These are phyloP conservation scores for Babesia bovis DNA, from an alignment of 169 alveolate species.

Conservation along the genomic window DNA sequence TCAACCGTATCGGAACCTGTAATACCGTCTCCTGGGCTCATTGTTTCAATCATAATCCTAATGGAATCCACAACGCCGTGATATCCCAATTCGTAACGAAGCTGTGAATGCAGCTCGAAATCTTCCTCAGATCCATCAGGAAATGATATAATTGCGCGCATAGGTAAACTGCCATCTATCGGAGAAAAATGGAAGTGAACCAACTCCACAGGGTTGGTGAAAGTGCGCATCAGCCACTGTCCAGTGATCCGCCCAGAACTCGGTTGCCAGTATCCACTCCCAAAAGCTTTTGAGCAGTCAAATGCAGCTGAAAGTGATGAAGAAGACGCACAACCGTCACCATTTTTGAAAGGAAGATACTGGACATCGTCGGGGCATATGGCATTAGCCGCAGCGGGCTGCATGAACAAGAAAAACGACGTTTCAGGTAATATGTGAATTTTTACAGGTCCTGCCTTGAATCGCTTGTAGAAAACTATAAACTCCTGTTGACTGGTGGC, in stretches of 20 bases:
- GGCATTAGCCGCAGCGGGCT: slow-evolving; percentile 43
- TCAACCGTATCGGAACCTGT: slow-evolving; percentile 1
- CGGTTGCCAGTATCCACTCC: slow-evolving; percentile 35
- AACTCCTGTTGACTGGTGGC: slow-evolving; percentile 53
- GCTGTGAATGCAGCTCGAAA: slow-evolving; percentile 47
- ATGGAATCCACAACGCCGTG: slow-evolving; percentile 32
- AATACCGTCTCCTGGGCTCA: slow-evolving; percentile 1
- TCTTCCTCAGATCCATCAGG: slow-evolving; percentile 58
- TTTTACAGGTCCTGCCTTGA: slow-evolving; percentile 44
- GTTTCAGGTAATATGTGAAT: slow-evolving; percentile 43
- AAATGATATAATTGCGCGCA: slow-evolving; percentile 34
- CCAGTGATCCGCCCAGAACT: slow-evolving; percentile 8
- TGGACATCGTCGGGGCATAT: slow-evolving; percentile 58
- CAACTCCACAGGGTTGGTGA: slow-evolving; percentile 53
- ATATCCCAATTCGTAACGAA: slow-evolving; percentile 49
- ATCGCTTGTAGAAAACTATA: slow-evolving; percentile 24
- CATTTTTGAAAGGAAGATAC: slow-evolving; percentile 39
- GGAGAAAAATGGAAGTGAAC: slow-evolving; percentile 53
- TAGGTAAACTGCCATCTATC: slow-evolving; percentile 23
- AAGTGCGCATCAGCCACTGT: slow-evolving; percentile 43
- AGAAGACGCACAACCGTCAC: slow-evolving; percentile 53
- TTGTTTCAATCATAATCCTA: slow-evolving; percentile 34
- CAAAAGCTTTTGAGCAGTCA: slow-evolving; percentile 58
- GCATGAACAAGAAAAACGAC: slow-evolving; percentile 49
- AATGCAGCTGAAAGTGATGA: slow-evolving; percentile 35